Percentiles rank a stretch among this genome's conserved stretches.
Evolutionary conservation across 1,284 basidiomycete genomes (phyloP).

Genomic region (Ganoderma multipileum): DNA sequence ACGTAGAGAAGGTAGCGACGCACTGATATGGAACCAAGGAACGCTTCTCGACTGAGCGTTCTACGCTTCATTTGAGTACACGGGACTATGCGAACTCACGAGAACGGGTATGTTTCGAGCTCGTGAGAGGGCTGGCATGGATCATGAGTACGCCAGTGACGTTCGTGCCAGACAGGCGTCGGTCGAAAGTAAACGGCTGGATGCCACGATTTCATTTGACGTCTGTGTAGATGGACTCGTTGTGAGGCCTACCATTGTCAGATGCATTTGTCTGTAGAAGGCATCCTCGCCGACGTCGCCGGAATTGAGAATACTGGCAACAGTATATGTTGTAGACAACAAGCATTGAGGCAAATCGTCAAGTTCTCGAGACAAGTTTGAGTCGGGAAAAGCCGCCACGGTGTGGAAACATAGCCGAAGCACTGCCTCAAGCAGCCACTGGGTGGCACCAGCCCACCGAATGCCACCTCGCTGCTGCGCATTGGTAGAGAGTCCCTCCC

Average conservation of each 20-base stretch:
- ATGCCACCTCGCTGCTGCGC: no score
- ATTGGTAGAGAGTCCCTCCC: background rate
- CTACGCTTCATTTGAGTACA: background rate
- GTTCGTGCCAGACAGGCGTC: background rate
- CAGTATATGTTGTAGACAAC: background rate
- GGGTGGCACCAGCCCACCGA: no score
- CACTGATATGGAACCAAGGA: background rate
- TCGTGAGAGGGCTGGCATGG: background rate
- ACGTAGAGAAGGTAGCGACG: background rate
- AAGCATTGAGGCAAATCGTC: background rate
- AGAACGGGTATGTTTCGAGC: background rate
- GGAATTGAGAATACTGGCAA: background rate
- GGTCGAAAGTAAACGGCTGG: background rate
- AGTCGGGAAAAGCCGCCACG: no score
- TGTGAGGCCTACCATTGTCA: background rate
- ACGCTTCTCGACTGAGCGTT: background rate
- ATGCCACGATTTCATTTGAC: background rate
- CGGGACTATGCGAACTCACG: background rate
- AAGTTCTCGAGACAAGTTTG: background rate
- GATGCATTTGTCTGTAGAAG: background rate
- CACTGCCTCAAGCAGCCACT: background rate
- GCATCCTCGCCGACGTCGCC: background rate
- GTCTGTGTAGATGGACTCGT: background rate
- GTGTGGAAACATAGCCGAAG: background rate
- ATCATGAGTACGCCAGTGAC: background rate